phyloP scores from a whole-genome alignment of 2,329 filamentous ascomycete species.

The Aspergillus ruber region DNA sequence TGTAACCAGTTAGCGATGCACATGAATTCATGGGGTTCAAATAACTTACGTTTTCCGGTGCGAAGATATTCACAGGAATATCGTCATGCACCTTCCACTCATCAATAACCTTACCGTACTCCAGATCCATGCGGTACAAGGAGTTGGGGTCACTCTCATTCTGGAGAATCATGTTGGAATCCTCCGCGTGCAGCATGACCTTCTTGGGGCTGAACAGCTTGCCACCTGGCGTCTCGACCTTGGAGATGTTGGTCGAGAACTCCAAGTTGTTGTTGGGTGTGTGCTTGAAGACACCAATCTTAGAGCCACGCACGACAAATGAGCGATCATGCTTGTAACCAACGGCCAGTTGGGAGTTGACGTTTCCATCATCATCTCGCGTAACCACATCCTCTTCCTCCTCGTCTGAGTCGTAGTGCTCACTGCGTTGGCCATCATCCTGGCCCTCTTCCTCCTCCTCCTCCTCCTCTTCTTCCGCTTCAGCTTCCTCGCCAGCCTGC shows the following conservation, averaged over 20 bases:
- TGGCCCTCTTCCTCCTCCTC: conserved; percentile 57
- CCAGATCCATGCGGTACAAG: conserved; percentile 93
- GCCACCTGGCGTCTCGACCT: conserved; percentile 81
- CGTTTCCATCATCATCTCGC: conserved; percentile 66
- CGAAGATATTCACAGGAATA: conserved; percentile 85
- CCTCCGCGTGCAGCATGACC: conserved; percentile 90
- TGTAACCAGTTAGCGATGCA: conserved; percentile 28
- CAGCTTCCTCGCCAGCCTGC: conserved; percentile 49
- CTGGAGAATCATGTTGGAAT: conserved; percentile 83
- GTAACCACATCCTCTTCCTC: conserved; percentile 71
- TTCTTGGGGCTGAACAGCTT: conserved; percentile 90
- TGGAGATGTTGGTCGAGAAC: conserved; percentile 95
- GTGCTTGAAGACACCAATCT: conserved; percentile 98
- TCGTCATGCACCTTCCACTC: conserved; percentile 99
- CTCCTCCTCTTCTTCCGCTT: conserved; percentile 53
- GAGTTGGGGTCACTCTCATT: conserved; percentile 78
- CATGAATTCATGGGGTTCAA: background rate
- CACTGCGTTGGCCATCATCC: conserved; percentile 61
- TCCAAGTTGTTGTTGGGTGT: conserved; percentile 86
- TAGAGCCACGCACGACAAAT: conserved; percentile 92
- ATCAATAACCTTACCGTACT: conserved; percentile 95
- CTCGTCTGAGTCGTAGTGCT: conserved; percentile 69
- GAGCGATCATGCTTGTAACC: conserved; percentile 96
- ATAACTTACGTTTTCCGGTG: conserved; percentile 67
- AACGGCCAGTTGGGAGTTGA: conserved; percentile 90